Percentiles rank a stretch among this genome's conserved stretches.
These are phyloP conservation scores for Litsea cubeba DNA, from an alignment of 164 flowering plant species.

Conservation along the genomic window DNA sequence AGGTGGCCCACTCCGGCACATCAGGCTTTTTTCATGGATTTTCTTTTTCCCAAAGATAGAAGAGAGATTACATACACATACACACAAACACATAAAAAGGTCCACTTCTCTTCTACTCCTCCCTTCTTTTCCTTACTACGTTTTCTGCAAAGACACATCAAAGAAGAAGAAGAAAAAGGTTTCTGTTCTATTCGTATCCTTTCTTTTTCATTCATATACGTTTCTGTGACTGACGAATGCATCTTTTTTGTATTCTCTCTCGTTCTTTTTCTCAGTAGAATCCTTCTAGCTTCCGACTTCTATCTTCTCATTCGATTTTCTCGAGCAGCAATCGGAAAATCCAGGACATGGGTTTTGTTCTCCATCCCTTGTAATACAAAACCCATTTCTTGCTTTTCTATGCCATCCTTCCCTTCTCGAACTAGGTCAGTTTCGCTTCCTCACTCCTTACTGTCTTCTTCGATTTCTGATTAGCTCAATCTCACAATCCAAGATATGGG, in stretches of 20 bases:
- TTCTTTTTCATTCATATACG: no score
- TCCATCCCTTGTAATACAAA: conserved; percentile 1
- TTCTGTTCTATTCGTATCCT: no score
- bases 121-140: neutral
- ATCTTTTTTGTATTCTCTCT: neutral
- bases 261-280: neutral
- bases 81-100: no score
- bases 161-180: neutral
- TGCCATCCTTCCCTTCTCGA: neutral
- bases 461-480: neutral
- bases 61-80: no score
- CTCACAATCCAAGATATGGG: neutral
- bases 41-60: no score
- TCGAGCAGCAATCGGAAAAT: neutral
- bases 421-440: neutral
- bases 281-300: neutral
- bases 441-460: neutral
- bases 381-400: conserved; percentile 12
- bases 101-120: neutral
- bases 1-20: no score
- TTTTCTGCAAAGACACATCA: neutral
- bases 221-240: no score
- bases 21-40: no score
- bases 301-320: neutral
- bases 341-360: conserved; percentile 12